A percentile compares a stretch with the other conserved stretches of the same genome.
These are phyloP conservation scores for Papilionanthe hybrid DNA, from an alignment of 116 monocot species.

Conservation along the genomic window DNA sequence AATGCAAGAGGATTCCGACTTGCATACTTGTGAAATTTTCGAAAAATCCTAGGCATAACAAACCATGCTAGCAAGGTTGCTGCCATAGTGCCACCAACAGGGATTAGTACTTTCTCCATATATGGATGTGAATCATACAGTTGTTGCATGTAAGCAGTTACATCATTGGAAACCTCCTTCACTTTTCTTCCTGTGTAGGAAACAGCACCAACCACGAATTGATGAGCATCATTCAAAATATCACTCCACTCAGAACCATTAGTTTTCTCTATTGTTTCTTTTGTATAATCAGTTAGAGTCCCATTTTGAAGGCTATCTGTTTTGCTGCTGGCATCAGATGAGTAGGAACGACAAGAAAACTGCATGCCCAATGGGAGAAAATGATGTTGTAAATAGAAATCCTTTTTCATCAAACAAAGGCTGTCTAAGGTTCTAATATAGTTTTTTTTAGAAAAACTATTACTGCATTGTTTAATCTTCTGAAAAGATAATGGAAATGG, in stretches of 20 bases:
- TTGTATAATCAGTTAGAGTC: slow-evolving; percentile 9
- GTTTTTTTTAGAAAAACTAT: slow-evolving; percentile 4
- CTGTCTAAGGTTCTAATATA: slow-evolving; percentile 9
- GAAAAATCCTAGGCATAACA: slow-evolving; percentile 68
- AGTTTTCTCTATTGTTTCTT: slow-evolving; percentile 22
- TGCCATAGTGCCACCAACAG: slow-evolving; percentile 53
- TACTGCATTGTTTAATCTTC: not conserved
- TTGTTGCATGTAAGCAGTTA: slow-evolving; percentile 40
- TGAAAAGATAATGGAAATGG: slow-evolving; percentile 13
- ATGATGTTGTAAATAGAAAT: slow-evolving; percentile 11
- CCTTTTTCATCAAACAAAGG: slow-evolving; percentile 10
- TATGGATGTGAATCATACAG: slow-evolving; percentile 65
- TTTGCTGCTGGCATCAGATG: slow-evolving; percentile 43
- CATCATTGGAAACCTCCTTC: slow-evolving; percentile 47
- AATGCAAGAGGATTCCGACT: slow-evolving; percentile 37
- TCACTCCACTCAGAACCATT: slow-evolving; percentile 39
- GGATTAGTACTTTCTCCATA: slow-evolving; percentile 59
- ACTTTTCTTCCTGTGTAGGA: slow-evolving; percentile 27
- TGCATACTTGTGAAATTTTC: slow-evolving; percentile 54
- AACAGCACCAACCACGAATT: slow-evolving; percentile 36
- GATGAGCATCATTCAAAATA: slow-evolving; percentile 28
- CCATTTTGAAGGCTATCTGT: slow-evolving; percentile 24
- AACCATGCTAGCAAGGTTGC: slow-evolving; percentile 67
- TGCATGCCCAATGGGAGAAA: slow-evolving; percentile 13
- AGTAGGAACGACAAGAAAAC: slow-evolving; percentile 37